phyloP scores from a whole-genome alignment of 805 yeast species.

The Metschnikowia similis region DNA sequence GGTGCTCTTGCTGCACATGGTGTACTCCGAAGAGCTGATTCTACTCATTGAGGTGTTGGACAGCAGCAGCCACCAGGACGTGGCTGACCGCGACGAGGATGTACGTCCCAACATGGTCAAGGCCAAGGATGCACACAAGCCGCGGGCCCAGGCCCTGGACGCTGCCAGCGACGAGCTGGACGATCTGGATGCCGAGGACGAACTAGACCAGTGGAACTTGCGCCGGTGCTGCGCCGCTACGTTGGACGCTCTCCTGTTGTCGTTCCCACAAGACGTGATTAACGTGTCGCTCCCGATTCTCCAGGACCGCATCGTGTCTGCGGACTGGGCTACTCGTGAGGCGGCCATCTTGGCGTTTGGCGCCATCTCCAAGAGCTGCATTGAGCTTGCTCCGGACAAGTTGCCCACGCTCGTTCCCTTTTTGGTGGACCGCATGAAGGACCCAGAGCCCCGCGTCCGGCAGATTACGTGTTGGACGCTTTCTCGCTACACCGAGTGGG shows the following conservation, averaged over 20 bases:
- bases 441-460: conserved; percentile 76
- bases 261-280: conserved; percentile 64
- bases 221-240: conserved; percentile 95
- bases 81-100: conserved; percentile 83
- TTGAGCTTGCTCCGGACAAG: conserved; percentile 63
- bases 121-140: conserved; percentile 42
- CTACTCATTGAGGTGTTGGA: conserved; percentile 61
- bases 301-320: conserved; percentile 62
- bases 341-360: conserved; percentile 93
- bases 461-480: conserved; percentile 96
- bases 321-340: conserved; percentile 86
- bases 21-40: conserved; percentile 78
- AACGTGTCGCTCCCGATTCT: conserved; percentile 68
- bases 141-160: conserved; percentile 38
- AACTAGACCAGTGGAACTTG: conserved; percentile 78
- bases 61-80: conserved; percentile 66
- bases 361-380: conserved; percentile 88
- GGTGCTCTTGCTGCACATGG: conserved; percentile 74
- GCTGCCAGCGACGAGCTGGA: conserved; percentile 43
- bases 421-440: conserved; percentile 73
- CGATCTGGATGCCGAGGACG: conserved; percentile 65
- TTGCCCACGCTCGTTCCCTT: conserved; percentile 81
- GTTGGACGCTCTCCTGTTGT: conserved; percentile 71
- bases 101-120: conserved; percentile 78
- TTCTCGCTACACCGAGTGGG: conserved; percentile 81